Evolutionary conservation across 2,329 filamentous ascomycete species (phyloP).

Genomic region (Cryphonectria naterciae): DNA sequence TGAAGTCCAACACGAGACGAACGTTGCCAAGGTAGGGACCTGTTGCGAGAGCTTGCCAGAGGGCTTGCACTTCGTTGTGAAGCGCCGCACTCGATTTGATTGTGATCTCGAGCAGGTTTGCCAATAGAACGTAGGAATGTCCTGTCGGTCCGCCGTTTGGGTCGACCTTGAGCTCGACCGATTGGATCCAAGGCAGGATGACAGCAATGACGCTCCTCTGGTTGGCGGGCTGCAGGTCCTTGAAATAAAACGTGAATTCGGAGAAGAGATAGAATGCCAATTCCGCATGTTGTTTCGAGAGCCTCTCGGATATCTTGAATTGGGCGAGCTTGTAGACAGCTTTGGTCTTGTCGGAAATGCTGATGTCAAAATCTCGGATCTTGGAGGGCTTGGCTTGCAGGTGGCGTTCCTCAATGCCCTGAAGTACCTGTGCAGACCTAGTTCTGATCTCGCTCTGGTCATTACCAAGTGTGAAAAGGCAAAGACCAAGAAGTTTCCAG

Average conservation of each 20-base stretch:
- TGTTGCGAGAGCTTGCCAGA: conserved; percentile 95
- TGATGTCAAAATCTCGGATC: conserved; percentile 96
- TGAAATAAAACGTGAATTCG: conserved; percentile 93
- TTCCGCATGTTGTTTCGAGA: conserved; percentile 87
- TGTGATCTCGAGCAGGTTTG: conserved; percentile 94
- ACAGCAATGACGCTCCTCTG: conserved; percentile 95
- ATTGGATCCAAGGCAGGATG: conserved; percentile 94
- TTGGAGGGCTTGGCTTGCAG: conserved; percentile 76
- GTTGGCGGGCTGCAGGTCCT: conserved; percentile 77
- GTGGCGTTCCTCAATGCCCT: conserved; percentile 81
- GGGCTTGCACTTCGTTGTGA: conserved; percentile 94
- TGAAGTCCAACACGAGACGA: conserved; percentile 91
- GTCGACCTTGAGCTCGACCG: conserved; percentile 88
- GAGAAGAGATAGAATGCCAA: conserved; percentile 94
- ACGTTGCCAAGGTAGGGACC: conserved; percentile 94
- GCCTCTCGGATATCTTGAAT: conserved; percentile 90
- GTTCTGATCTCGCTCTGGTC: conserved; percentile 87
- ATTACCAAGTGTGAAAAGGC: conserved; percentile 90
- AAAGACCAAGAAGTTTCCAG: conserved; percentile 87
- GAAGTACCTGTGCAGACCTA: conserved; percentile 81
- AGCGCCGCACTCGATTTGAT: conserved; percentile 86
- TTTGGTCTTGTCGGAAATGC: conserved; percentile 97
- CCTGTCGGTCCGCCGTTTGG: conserved; percentile 89
- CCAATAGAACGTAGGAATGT: conserved; percentile 90
- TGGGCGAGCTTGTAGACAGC: conserved; percentile 97